A percentile compares a stretch with the other conserved stretches of the same genome.
Conservation (phyloP, 768 basidiomycete species). For the Hirschioporus abietinus region DNA sequence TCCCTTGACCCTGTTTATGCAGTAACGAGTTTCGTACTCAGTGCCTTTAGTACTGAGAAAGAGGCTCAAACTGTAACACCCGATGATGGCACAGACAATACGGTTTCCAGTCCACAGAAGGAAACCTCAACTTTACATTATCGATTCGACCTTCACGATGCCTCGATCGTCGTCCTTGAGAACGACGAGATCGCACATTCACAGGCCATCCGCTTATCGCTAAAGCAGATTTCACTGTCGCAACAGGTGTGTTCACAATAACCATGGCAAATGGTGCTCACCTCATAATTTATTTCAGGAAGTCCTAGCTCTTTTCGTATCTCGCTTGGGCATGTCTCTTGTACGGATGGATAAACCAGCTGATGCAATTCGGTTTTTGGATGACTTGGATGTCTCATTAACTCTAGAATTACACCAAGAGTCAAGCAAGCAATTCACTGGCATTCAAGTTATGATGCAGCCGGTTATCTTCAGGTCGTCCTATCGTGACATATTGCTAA, state of each 20-base stretch:
- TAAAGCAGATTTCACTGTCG: constrained; percentile 81
- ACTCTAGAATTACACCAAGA: constrained; percentile 80
- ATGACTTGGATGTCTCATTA: constrained; percentile 84
- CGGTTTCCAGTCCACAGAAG: constrained; percentile 10
- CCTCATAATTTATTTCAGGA: constrained; percentile 40
- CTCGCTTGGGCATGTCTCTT: constrained; percentile 88
- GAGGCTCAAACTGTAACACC: constrained; percentile 12
- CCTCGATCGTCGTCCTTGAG: constrained; percentile 84
- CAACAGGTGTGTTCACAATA: constrained; percentile 62
- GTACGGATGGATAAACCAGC: constrained; percentile 77
- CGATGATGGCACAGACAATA: constrained; percentile 13
- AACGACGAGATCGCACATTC: constrained; percentile 73
- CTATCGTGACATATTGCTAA: constrained; percentile 88
- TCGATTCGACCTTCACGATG: constrained; percentile 84
- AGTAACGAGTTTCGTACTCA: constrained; percentile 78
- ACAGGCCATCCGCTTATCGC: constrained; percentile 81
- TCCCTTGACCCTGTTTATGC: constrained; percentile 89
- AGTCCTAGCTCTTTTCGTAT: constrained; percentile 73
- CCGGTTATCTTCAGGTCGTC: constrained; percentile 93
- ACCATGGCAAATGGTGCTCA: background rate
- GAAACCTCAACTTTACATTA: constrained; percentile 41
- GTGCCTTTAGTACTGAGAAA: constrained; percentile 35
- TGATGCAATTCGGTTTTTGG: constrained; percentile 87
- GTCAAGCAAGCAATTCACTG: constrained; percentile 68
- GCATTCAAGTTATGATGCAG: constrained; percentile 74